Evolutionary conservation across 495 filamentous ascomycete genomes (phyloP).

Genomic region (Neurospora tetrasperma): DNA sequence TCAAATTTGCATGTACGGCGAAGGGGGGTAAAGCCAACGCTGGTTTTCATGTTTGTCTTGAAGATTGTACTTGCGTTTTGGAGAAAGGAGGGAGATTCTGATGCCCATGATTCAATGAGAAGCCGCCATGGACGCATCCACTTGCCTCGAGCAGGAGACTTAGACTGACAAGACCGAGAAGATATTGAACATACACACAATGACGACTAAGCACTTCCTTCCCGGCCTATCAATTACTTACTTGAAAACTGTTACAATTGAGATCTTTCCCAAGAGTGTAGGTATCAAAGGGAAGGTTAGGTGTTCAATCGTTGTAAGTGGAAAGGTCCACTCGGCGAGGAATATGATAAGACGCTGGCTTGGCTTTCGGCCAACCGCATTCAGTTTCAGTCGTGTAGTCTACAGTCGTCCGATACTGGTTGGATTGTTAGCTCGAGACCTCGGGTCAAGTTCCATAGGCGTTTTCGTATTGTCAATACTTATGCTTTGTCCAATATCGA

Average conservation of each 20-base stretch:
- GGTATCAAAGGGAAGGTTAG: too few species aligned
- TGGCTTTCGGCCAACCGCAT: not conserved
- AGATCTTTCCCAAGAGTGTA: not conserved
- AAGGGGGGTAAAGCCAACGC: not conserved
- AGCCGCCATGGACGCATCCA: not conserved
- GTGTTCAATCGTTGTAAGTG: not conserved
- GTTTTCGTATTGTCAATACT: too few species aligned
- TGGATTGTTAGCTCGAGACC: too few species aligned
- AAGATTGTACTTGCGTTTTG: not conserved
- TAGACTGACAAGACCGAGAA: not conserved
- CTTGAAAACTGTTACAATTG: not conserved
- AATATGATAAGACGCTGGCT: not conserved
- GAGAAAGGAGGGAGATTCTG: not conserved
- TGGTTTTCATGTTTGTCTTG: not conserved
- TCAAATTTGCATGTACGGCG: not conserved
- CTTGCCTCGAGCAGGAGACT: not conserved
- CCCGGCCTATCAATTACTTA: not conserved
- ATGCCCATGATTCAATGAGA: not conserved
- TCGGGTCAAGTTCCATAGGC: too few species aligned
- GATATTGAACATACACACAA: not conserved
- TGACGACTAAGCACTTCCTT: not conserved
- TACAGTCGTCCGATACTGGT: too few species aligned
- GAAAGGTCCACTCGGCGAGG: not conserved
- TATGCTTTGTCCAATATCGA: too few species aligned
- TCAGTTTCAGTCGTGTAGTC: too few species aligned